These are phyloP conservation scores for Penicillium italicum DNA, from an alignment of 2,329 filamentous ascomycete species.

Conservation along the genomic window DNA sequence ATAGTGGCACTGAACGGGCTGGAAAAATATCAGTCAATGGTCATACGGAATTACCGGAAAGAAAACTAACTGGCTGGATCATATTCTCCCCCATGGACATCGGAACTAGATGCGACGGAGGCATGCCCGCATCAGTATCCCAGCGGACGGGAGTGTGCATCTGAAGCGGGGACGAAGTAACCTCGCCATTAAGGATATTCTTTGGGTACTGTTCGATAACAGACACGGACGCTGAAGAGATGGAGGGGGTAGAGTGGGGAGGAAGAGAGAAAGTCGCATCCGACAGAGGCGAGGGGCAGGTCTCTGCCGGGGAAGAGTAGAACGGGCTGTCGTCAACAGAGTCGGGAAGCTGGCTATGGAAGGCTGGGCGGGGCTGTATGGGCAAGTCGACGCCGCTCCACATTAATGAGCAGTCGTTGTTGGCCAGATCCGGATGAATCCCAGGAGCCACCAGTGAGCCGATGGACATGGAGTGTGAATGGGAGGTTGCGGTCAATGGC, in stretches of 20 bases:
- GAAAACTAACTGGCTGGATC: slow-evolving; percentile 37
- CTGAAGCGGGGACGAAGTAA: slow-evolving; percentile 35
- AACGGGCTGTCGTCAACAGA: slow-evolving; percentile 40
- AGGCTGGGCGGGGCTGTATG: slow-evolving; percentile 28
- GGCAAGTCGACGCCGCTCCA: slow-evolving; percentile 39
- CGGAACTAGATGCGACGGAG: slow-evolving; percentile 34
- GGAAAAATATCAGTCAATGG: slow-evolving; percentile 21
- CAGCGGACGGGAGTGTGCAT: slow-evolving; percentile 34
- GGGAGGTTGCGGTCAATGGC: slow-evolving; percentile 27
- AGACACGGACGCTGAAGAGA: slow-evolving; percentile 35
- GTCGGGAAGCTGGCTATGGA: slow-evolving; percentile 36
- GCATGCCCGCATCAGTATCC: slow-evolving; percentile 30
- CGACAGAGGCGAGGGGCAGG: slow-evolving; percentile 44
- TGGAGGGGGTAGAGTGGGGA: slow-evolving; percentile 29
- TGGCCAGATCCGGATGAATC: slow-evolving; percentile 33
- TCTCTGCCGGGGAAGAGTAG: slow-evolving; percentile 43
- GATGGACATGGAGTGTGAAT: slow-evolving; percentile 36
- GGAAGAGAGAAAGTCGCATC: slow-evolving; percentile 35
- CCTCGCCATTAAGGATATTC: slow-evolving; percentile 30
- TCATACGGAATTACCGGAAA: slow-evolving; percentile 37
- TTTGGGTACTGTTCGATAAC: slow-evolving; percentile 37
- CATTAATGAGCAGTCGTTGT: slow-evolving; percentile 31
- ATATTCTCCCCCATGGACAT: slow-evolving; percentile 35
- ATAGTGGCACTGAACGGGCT: slow-evolving; percentile 24
- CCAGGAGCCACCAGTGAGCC: slow-evolving; percentile 35